phyloP scores from a whole-genome alignment of 192 early-diverging fungal species.

The Dispira simplex region DNA sequence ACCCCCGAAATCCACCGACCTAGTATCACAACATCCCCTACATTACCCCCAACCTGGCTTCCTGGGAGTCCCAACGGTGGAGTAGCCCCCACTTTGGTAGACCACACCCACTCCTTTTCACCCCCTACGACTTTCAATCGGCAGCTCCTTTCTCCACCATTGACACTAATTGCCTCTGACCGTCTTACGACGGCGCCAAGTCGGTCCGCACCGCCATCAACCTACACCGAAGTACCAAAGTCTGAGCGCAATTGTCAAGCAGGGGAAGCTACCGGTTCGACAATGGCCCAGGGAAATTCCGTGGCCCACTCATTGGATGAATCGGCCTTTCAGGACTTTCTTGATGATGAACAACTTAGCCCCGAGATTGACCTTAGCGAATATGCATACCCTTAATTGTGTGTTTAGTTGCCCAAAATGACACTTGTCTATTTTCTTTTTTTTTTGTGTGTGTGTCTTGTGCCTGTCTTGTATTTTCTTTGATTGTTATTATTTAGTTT shows the following conservation, averaged over 20 bases:
- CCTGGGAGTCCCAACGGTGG: neutral
- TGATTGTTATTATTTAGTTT: no score
- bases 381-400: constrained; percentile 4
- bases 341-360: constrained; percentile 4
- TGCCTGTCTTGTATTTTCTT: no score
- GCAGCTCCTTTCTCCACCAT: neutral
- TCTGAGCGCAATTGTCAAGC: neutral
- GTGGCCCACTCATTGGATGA: neutral
- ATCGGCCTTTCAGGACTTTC: neutral
- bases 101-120: neutral
- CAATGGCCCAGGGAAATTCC: neutral
- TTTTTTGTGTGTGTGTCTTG: no score
- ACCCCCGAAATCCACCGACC: neutral
- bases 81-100: neutral
- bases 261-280: neutral
- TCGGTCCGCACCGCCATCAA: neutral
- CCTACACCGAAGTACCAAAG: neutral
- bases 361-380: constrained; percentile 10
- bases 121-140: neutral
- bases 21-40: neutral
- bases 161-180: neutral
- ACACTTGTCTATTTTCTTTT: no score
- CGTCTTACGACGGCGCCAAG: neutral
- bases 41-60: neutral
- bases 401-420: no score